Percentiles rank a stretch among this genome's conserved stretches.
phyloP scores from a whole-genome alignment of 352 stramenopile species.

The Phytophthora tubulina region DNA sequence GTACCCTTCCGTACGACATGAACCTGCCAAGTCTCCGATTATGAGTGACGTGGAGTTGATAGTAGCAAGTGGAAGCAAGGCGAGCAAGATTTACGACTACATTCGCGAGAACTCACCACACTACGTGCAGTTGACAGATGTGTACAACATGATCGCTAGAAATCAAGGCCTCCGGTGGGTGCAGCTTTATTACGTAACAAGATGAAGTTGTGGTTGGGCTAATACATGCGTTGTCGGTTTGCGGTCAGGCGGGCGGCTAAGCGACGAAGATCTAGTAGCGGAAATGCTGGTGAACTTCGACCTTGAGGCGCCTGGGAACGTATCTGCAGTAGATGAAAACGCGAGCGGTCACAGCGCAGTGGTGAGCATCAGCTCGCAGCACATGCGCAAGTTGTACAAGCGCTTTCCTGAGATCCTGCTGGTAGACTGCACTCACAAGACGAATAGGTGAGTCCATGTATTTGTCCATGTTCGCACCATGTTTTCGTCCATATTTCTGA shows the following conservation, averaged over 20 bases:
- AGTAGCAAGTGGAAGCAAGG: constrained; percentile 12
- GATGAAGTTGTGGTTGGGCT: too few species aligned
- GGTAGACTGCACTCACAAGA: constrained; percentile 26
- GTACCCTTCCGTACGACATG: constrained; percentile 1
- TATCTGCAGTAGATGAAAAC: constrained; percentile 2
- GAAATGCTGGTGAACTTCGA: constrained; percentile 18
- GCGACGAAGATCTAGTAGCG: constrained; percentile 19
- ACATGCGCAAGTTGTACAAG: constrained; percentile 14
- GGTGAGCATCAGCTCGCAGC: constrained; percentile 3
- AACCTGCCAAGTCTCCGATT: not conserved
- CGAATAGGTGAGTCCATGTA: constrained; percentile 4
- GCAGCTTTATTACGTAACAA: too few species aligned
- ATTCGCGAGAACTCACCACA: not conserved
- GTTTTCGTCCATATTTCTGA: not conserved
- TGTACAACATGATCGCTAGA: constrained; percentile 16
- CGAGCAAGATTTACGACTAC: constrained; percentile 37
- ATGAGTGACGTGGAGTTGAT: constrained; percentile 16
- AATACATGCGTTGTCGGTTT: too few species aligned
- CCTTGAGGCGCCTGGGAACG: not conserved
- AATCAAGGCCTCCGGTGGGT: constrained; percentile 16
- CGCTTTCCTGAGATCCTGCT: constrained; percentile 18
- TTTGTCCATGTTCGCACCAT: not conserved
- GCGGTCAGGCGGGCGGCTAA: too few species aligned
- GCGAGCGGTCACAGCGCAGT: not conserved
- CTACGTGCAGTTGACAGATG: constrained; percentile 2